A percentile compares a stretch with the other conserved stretches of the same genome.
These are phyloP conservation scores for Venturia oleaginea DNA, from an alignment of 2,329 filamentous ascomycete genomes.

Conservation along the genomic window DNA sequence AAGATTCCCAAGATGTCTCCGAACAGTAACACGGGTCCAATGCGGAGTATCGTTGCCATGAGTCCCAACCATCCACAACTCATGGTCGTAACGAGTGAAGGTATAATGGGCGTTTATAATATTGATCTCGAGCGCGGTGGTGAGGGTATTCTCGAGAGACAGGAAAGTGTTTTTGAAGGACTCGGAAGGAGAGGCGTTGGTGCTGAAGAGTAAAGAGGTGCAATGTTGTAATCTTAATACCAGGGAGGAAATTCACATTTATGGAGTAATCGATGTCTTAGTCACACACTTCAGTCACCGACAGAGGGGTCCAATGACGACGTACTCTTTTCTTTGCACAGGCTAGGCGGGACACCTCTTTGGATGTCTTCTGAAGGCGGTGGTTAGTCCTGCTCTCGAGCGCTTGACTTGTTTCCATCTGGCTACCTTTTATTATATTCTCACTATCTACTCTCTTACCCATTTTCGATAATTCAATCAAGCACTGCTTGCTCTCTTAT, in stretches of 20 bases:
- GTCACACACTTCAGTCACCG: no score
- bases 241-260: not conserved
- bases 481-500: no score
- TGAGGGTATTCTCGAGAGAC: slow-evolving; percentile 82
- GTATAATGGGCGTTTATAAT: slow-evolving; percentile 88
- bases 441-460: no score
- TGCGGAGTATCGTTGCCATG: slow-evolving; percentile 94
- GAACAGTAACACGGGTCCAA: slow-evolving; percentile 39
- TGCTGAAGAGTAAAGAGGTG: not conserved
- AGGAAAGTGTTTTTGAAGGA: slow-evolving; percentile 43
- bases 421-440: no score
- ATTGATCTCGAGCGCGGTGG: slow-evolving; percentile 92
- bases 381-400: no score
- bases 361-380: no score
- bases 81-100: slow-evolving; percentile 96
- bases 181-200: not conserved
- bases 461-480: no score
- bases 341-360: no score
- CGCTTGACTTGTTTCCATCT: no score
- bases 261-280: no score
- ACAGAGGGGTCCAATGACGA: no score
- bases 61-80: slow-evolving; percentile 90
- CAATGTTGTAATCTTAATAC: not conserved
- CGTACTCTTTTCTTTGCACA: no score
- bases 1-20: slow-evolving; percentile 62